These are phyloP conservation scores for Ophiorrhiza pumila DNA, from an alignment of 257 asterid species.

Conservation along the genomic window DNA sequence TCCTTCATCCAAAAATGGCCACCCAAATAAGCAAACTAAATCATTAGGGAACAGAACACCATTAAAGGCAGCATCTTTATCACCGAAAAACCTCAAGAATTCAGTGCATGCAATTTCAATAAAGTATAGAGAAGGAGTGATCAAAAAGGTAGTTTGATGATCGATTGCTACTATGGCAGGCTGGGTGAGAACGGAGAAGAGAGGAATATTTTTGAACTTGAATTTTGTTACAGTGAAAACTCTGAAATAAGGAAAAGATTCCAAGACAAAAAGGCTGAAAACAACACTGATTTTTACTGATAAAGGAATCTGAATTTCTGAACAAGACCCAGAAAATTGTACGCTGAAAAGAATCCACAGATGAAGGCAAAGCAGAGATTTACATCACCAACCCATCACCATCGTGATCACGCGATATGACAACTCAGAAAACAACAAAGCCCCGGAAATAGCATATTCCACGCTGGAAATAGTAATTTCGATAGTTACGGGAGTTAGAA, in stretches of 20 bases:
- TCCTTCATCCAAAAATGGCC: not conserved
- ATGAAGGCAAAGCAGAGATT: too few species aligned
- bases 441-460: not conserved
- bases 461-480: not conserved
- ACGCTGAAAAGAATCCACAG: not conserved
- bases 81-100: not conserved
- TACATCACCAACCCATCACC: too few species aligned
- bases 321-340: not conserved
- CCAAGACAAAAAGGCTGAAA: constrained; percentile 8
- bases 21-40: constrained; percentile 1
- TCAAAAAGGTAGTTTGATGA: not conserved
- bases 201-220: not conserved
- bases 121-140: constrained; percentile 1
- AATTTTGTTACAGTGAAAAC: not conserved
- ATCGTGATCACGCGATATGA: too few species aligned
- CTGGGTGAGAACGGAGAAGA: not conserved
- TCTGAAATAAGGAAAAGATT: not conserved
- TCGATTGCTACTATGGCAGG: not conserved
- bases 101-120: not conserved
- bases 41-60: not conserved
- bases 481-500: too few species aligned
- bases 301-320: not conserved
- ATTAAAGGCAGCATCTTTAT: not conserved
- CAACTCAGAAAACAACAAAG: not conserved
- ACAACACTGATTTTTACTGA: not conserved